Evolutionary conservation across 192 early-diverging fungal genomes (phyloP).

Genomic region (Rhizoclosmatium sp.): DNA sequence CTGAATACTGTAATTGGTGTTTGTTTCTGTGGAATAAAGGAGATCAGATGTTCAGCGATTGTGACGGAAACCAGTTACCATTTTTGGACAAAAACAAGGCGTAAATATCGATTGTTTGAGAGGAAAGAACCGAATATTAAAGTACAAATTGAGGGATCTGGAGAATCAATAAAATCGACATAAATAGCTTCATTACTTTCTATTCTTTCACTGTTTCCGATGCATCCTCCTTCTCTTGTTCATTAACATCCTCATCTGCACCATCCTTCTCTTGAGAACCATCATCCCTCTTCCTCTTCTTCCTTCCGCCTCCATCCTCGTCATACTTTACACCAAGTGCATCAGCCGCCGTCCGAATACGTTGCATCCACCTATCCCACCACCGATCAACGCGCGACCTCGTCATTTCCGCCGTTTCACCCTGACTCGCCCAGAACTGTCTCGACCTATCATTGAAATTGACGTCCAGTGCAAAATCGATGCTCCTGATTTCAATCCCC

Average conservation of each 20-base stretch:
- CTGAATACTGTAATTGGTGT: no score
- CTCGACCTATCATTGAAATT: background rate
- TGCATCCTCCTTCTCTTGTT: background rate
- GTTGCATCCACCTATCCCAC: constrained; percentile 12
- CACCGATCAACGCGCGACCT: constrained; percentile 16
- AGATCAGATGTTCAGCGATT: no score
- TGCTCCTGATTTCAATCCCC: constrained; percentile 3
- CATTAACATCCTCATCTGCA: background rate
- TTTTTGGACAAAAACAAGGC: no score
- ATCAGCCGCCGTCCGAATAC: background rate
- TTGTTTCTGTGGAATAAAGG: no score
- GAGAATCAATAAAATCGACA: no score
- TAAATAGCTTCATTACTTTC: no score
- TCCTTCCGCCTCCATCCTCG: background rate
- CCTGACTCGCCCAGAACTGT: background rate
- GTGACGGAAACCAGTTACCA: no score
- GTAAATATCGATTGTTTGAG: no score
- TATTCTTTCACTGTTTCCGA: no score
- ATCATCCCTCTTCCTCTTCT: background rate
- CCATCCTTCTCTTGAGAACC: background rate
- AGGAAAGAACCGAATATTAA: no score
- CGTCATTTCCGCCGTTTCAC: constrained; percentile 18
- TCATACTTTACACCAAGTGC: background rate
- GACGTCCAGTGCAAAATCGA: background rate
- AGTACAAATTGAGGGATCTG: no score